Evolutionary conservation across 1,139 yeast genomes (phyloP).

Genomic region (Yamadazyma aaseri): DNA sequence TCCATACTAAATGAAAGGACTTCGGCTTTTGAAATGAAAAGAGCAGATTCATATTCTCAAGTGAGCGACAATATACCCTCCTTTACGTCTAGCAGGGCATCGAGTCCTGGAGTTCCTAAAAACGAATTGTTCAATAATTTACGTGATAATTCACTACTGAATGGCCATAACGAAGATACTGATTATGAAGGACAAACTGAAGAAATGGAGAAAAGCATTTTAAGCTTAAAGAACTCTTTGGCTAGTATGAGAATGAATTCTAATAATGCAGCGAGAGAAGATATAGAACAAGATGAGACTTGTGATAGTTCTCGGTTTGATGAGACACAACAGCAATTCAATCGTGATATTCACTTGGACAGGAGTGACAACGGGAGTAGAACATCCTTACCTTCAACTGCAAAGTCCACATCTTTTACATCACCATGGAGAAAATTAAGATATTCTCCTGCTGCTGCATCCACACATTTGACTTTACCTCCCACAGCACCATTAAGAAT

Average conservation of each 20-base stretch:
- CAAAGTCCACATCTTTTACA: constrained; percentile 12
- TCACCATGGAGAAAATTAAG: constrained; percentile 37
- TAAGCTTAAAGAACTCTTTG: constrained; percentile 22
- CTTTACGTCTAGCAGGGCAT: constrained; percentile 11
- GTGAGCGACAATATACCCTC: constrained; percentile 4
- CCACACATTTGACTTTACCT: constrained; percentile 5
- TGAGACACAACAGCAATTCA: constrained; percentile 33
- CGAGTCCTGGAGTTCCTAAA: constrained; percentile 29
- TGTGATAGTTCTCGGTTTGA: constrained; percentile 23
- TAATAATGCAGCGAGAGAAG: constrained; percentile 2
- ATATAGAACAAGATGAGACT: constrained; percentile 11
- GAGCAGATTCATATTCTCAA: too few species aligned
- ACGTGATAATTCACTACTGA: constrained; percentile 1
- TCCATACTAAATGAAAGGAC: constrained; percentile 5
- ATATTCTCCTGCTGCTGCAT: constrained; percentile 4
- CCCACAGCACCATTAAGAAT: constrained; percentile 15
- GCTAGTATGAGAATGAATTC: constrained; percentile 16
- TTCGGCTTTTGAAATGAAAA: constrained; percentile 5
- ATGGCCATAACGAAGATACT: neutral
- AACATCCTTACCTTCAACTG: constrained; percentile 7
- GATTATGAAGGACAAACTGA: constrained; percentile 2
- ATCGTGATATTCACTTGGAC: constrained; percentile 28
- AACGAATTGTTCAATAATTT: constrained; percentile 16
- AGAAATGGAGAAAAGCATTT: constrained; percentile 24
- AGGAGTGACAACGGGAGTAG: constrained; percentile 10